Evolutionary conservation across 2,329 filamentous ascomycete species (phyloP).

Genomic region (Helotiales sp.): DNA sequence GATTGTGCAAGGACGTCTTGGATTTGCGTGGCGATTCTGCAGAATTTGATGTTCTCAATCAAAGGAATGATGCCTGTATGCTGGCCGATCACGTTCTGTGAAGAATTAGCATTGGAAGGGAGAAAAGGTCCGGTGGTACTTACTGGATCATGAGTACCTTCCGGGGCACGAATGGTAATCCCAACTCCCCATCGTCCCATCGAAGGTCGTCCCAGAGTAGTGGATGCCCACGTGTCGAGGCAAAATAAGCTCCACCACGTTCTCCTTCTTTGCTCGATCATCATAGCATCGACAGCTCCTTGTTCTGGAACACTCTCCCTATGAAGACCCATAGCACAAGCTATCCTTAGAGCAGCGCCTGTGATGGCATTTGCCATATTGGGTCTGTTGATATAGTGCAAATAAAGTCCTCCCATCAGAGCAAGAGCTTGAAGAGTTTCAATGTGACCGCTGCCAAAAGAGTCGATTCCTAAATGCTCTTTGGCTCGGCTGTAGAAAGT

Average conservation of each 20-base stretch:
- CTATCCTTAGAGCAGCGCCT: conserved; percentile 74
- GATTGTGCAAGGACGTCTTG: conserved; percentile 76
- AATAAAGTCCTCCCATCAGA: conserved; percentile 75
- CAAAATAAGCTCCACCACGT: conserved; percentile 80
- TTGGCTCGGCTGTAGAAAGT: conserved; percentile 72
- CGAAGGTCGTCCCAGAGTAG: conserved; percentile 72
- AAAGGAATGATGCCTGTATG: conserved; percentile 71
- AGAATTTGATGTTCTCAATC: conserved; percentile 79
- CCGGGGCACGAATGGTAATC: conserved; percentile 68
- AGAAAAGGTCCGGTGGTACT: conserved; percentile 12
- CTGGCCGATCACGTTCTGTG: conserved; percentile 55
- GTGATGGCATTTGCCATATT: conserved; percentile 78
- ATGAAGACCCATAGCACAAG: conserved; percentile 74
- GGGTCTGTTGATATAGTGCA: conserved; percentile 78
- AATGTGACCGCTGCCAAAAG: conserved; percentile 72
- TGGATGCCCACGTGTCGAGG: conserved; percentile 75
- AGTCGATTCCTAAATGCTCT: conserved; percentile 68
- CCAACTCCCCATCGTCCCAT: conserved; percentile 70
- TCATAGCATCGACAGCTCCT: conserved; percentile 39
- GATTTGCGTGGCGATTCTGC: conserved; percentile 77
- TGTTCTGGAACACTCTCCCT: conserved; percentile 57
- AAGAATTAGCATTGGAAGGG: conserved; percentile 18
- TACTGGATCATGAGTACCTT: conserved; percentile 45
- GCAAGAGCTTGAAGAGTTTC: conserved; percentile 75
- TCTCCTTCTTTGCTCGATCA: conserved; percentile 65